Conservation (phyloP, 2,329 filamentous ascomycete genomes). For the Dactylellina haptotyla region DNA sequence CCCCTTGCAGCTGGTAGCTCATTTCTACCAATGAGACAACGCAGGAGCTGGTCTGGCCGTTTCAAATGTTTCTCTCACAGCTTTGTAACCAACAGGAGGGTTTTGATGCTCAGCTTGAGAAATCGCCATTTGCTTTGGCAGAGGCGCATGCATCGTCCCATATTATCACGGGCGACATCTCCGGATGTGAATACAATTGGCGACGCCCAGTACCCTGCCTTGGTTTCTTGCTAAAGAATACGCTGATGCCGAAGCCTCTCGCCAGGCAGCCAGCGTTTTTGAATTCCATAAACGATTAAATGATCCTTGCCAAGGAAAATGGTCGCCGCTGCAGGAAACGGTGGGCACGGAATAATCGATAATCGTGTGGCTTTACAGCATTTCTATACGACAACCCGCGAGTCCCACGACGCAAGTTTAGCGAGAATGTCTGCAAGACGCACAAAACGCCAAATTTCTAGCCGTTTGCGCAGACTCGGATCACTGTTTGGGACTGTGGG, state of each 20-base stretch:
- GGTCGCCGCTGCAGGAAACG: conserved; percentile 51
- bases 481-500: too few relatives aligned
- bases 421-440: conserved; percentile 39
- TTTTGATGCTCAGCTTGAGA: too few relatives aligned
- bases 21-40: conserved; percentile 33
- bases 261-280: conserved; percentile 32
- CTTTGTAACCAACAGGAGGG: conserved; percentile 16
- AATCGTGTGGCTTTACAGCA: conserved; percentile 23
- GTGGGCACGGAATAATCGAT: conserved; percentile 43
- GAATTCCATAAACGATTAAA: conserved; percentile 13
- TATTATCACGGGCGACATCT: not conserved
- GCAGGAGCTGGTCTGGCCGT: conserved; percentile 2
- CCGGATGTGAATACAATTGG: not conserved
- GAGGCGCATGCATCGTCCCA: not conserved
- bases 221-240: not conserved
- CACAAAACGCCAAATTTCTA: conserved; percentile 31
- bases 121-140: too few relatives aligned
- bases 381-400: conserved; percentile 6
- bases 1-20: not conserved
- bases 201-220: not conserved
- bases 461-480: conserved; percentile 32
- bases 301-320: conserved; percentile 45
- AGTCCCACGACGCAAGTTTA: conserved; percentile 35
- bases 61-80: conserved; percentile 17
- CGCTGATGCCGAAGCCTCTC: conserved; percentile 13